phyloP scores from a whole-genome alignment of 2,329 filamentous ascomycete genomes.

The Aspergillus sp. region DNA sequence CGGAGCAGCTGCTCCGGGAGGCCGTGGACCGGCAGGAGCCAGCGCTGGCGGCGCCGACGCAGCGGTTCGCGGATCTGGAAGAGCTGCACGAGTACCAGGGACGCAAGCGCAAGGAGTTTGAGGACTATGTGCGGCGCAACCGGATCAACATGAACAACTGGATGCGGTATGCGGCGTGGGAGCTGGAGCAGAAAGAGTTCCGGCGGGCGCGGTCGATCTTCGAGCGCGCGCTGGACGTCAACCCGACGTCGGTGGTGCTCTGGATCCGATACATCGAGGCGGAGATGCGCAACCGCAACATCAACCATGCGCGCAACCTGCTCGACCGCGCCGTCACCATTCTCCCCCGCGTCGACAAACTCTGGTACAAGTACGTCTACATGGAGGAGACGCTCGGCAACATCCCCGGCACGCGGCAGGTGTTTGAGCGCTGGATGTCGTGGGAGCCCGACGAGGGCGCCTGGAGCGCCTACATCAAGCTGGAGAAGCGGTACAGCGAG shows the following conservation, averaged over 20 bases:
- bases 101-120: conserved; percentile 92
- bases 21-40: conserved; percentile 95
- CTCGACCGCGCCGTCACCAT: conserved; percentile 93
- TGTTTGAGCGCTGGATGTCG: conserved; percentile 97
- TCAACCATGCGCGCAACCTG: conserved; percentile 93
- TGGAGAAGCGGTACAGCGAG: conserved; percentile 93
- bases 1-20: conserved; percentile 94
- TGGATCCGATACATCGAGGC: conserved; percentile 95
- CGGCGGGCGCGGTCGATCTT: conserved; percentile 88
- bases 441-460: conserved; percentile 97
- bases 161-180: conserved; percentile 97
- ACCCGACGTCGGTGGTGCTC: conserved; percentile 78
- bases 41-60: conserved; percentile 81
- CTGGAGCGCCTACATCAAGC: conserved; percentile 93
- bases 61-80: conserved; percentile 93
- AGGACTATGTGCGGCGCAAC: conserved; percentile 96
- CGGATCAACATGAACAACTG: conserved; percentile 97
- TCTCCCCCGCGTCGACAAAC: conserved; percentile 85
- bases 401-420: conserved; percentile 83
- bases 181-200: conserved; percentile 97
- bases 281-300: conserved; percentile 93
- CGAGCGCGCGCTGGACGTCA: conserved; percentile 89
- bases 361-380: conserved; percentile 99
- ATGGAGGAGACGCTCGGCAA: conserved; percentile 98
- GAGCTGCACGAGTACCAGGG: conserved; percentile 98